Conservation (phyloP, 352 stramenopile species). For the Phytophthora macrochlamydospora region DNA sequence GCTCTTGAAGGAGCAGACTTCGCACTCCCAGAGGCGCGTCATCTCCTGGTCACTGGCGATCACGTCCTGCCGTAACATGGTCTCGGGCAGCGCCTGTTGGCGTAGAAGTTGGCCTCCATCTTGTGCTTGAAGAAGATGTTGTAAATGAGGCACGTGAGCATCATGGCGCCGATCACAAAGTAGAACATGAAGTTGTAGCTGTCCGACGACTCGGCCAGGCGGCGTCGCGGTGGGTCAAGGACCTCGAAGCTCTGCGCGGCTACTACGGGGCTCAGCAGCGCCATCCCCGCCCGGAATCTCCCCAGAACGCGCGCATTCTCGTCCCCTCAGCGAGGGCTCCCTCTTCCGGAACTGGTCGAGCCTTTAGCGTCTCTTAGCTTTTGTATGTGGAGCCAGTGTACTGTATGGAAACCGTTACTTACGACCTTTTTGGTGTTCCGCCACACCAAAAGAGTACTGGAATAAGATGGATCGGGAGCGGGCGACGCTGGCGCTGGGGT, state of each 20-base stretch:
- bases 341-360: background rate
- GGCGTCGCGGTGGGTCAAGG: background rate
- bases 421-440: background rate
- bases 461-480: constrained; percentile 10
- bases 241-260: constrained; percentile 4
- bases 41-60: constrained; percentile 89
- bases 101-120: constrained; percentile 76
- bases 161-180: constrained; percentile 87
- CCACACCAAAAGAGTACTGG: background rate
- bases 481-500: constrained; percentile 29
- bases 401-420: background rate
- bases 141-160: constrained; percentile 88
- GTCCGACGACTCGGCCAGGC: constrained; percentile 50
- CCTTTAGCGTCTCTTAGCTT: constrained; percentile 1
- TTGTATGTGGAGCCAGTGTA: no score
- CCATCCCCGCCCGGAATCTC: constrained; percentile 4
- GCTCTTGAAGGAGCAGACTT: constrained; percentile 94
- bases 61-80: constrained; percentile 86
- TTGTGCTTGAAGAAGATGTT: constrained; percentile 91
- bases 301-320: constrained; percentile 29
- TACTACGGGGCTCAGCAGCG: background rate
- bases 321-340: background rate
- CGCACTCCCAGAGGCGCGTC: constrained; percentile 88
- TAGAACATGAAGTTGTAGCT: constrained; percentile 92
- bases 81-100: constrained; percentile 76